A percentile compares a stretch with the other conserved stretches of the same genome.
phyloP scores from a whole-genome alignment of 2,329 filamentous ascomycete species.

The Ophiocordyceps unilateralis region DNA sequence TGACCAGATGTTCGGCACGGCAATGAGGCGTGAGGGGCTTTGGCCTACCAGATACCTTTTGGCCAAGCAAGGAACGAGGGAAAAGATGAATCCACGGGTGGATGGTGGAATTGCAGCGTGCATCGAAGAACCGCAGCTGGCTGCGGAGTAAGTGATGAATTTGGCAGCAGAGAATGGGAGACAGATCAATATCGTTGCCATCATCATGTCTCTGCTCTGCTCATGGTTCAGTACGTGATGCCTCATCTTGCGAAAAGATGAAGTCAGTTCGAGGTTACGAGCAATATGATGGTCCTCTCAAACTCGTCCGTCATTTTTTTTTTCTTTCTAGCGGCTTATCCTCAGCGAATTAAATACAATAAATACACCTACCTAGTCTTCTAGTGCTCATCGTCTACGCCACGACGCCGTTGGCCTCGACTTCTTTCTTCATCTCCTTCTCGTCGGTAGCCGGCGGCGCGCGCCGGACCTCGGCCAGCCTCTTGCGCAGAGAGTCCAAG shows the following conservation, averaged over 20 bases:
- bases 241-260: too few relatives aligned
- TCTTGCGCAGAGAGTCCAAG: conserved; percentile 44
- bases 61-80: too few relatives aligned
- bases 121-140: background rate
- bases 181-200: background rate
- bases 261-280: too few relatives aligned
- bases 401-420: background rate
- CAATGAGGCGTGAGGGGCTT: too few relatives aligned
- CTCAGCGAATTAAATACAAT: too few relatives aligned
- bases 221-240: too few relatives aligned
- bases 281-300: too few relatives aligned
- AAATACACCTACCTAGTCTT: background rate
- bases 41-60: too few relatives aligned
- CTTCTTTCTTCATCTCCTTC: background rate
- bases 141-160: background rate
- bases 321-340: too few relatives aligned
- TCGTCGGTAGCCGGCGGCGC: background rate
- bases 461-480: conserved; percentile 26
- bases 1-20: too few relatives aligned
- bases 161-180: background rate
- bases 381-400: background rate
- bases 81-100: too few relatives aligned
- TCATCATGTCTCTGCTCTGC: background rate
- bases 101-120: background rate
- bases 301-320: too few relatives aligned